Conservation (phyloP, 495 filamentous ascomycete genomes). For the Terfezia claveryi region DNA sequence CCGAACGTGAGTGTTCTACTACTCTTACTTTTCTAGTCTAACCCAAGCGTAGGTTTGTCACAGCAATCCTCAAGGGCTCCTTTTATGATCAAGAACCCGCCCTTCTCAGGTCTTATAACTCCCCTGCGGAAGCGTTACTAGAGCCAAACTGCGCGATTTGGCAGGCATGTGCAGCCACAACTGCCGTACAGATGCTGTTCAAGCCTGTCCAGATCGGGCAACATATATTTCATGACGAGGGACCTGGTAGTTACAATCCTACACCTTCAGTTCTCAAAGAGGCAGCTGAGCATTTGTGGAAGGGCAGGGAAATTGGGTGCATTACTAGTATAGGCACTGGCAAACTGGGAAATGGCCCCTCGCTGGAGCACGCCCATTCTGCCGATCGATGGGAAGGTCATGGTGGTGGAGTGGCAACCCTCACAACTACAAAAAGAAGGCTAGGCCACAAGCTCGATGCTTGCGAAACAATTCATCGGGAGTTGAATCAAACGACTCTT, state of each 20-base stretch:
- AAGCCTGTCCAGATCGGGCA: conserved; percentile 91
- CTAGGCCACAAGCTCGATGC: conserved; percentile 82
- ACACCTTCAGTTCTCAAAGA: conserved; percentile 70
- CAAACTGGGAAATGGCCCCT: conserved; percentile 53
- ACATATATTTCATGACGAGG: conserved; percentile 83
- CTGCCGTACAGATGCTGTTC: conserved; percentile 75
- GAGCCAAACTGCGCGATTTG: conserved; percentile 85
- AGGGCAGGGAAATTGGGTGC: conserved; percentile 67
- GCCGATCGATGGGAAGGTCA: conserved; percentile 52
- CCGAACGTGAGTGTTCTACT: conserved; percentile 59
- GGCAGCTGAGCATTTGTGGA: conserved; percentile 80
- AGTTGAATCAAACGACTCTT: conserved; percentile 56
- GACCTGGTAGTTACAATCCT: conserved; percentile 78
- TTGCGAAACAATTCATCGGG: conserved; percentile 73
- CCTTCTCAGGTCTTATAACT: conserved; percentile 80
- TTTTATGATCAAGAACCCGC: conserved; percentile 40
- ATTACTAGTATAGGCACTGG: conserved; percentile 86
- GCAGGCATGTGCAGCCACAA: conserved; percentile 86
- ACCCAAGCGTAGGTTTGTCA: conserved; percentile 29
- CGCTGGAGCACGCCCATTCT: conserved; percentile 27
- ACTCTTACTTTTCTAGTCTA: conserved; percentile 1
- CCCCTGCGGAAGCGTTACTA: conserved; percentile 66
- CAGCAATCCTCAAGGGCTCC: conserved; percentile 78
- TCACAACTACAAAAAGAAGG: conserved; percentile 70
- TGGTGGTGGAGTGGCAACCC: conserved; percentile 52